Base-by-base conservation (phyloP, 139 green algal species). In the Closterium sp. region DNA sequence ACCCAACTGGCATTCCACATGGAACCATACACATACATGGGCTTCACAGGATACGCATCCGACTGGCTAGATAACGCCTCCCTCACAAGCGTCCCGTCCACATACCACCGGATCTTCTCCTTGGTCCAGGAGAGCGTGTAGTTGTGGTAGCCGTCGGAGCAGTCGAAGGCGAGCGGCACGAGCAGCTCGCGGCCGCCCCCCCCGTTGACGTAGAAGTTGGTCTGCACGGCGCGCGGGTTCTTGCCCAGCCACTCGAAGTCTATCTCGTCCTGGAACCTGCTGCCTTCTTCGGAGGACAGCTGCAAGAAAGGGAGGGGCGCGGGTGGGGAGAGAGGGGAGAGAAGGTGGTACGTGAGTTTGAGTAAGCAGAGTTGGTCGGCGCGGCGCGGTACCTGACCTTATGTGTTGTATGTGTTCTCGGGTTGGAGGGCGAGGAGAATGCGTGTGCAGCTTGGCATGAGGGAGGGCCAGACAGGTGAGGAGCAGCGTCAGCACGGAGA, bases 241-340 rank as follows among this genome's bases (percentile, higher is more conserved):
- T 91, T 93, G 85, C 91, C 91, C 30, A 93, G 85, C 85, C 85
- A 93, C 91, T 93, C 91, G 24, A 91, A 93, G 70, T 93, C 91
- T 3, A 93, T 91, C 91, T 93, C 90, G 45, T 92, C 42, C 90
- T 92, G 90, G 1, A 90, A 30, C 24, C 85, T 2, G 4, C 42
- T 86, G 34, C 90, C 90, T 13, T 92, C 90, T 2, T 32, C 21
- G 2, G 90, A 92, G 4, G 90, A 92, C 27, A 92, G 70, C 90
- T 92, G 90, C 28, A 2, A 0, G 13, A 73, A 11, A 27, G 17
- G 85, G 85, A 32, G 11, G 10, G 85, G 29, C 1, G 38, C 1
- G 17, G 9, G 17, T 31, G 30, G 22, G 9, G 30, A 2, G 29
- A 13, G 29, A 4, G 10, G 28, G 28, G 29, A 9, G 4, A 50